Evolutionary conservation across 192 early-diverging fungal species (phyloP).

Genomic region (Entomortierella lignicola): DNA sequence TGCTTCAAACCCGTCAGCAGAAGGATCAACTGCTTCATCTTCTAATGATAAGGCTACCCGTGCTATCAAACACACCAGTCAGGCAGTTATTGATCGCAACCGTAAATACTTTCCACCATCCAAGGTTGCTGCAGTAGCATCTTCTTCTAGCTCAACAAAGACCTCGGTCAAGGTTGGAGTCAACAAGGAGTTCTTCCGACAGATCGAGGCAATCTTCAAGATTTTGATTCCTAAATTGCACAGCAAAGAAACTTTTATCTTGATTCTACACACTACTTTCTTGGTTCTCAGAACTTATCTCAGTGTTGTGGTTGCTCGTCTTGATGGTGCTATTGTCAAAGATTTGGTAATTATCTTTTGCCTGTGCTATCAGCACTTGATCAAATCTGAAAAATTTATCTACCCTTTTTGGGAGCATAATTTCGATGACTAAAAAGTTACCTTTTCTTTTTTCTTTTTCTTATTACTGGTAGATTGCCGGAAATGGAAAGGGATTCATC

Average conservation of each 20-base stretch:
- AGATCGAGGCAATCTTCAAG: constrained; percentile 78
- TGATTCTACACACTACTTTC: constrained; percentile 86
- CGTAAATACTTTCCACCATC: constrained; percentile 57
- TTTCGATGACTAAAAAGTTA: background rate
- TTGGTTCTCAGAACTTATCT: constrained; percentile 92
- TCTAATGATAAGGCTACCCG: background rate
- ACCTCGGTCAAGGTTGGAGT: constrained; percentile 66
- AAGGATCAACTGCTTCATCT: background rate
- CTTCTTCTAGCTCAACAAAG: constrained; percentile 44
- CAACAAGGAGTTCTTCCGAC: constrained; percentile 67
- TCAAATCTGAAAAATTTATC: background rate
- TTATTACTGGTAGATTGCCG: constrained; percentile 66
- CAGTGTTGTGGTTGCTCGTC: constrained; percentile 88
- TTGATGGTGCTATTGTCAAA: constrained; percentile 96
- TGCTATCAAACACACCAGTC: constrained; percentile 41
- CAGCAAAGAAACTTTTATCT: constrained; percentile 83
- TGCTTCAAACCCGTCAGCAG: constrained; percentile 20
- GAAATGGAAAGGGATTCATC: constrained; percentile 82
- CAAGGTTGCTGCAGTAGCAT: constrained; percentile 34
- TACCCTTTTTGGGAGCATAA: background rate
- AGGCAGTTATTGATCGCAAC: constrained; percentile 55
- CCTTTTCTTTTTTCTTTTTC: background rate
- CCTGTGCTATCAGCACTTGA: background rate
- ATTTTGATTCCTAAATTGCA: constrained; percentile 85
- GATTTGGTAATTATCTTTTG: constrained; percentile 74